Evolutionary conservation across 106 monocot species (phyloP).

Genomic region (Allium cepa): DNA sequence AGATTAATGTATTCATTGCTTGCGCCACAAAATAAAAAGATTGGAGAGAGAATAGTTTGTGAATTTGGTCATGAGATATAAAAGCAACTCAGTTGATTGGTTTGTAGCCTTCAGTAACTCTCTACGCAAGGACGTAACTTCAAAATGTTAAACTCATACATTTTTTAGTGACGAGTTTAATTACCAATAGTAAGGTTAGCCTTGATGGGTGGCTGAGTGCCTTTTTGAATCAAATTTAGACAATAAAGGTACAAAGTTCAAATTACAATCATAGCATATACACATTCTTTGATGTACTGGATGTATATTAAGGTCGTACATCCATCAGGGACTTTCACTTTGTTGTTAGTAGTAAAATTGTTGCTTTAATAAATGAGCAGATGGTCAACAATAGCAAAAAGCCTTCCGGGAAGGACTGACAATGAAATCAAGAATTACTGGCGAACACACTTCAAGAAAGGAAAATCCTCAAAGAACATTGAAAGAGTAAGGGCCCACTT

Average conservation of each 20-base stretch:
- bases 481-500: slow-evolving; percentile 31
- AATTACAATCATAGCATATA: neutral
- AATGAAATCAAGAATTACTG: slow-evolving; percentile 73
- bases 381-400: slow-evolving; percentile 74
- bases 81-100: neutral
- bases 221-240: neutral
- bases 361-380: slow-evolving; percentile 6
- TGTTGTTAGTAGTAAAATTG: neutral
- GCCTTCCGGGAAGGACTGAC: slow-evolving; percentile 54
- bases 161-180: no score
- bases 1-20: no score
- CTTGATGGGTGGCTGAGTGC: neutral
- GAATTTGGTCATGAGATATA: neutral
- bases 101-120: neutral
- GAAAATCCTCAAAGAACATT: slow-evolving; percentile 41
- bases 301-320: neutral
- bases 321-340: neutral
- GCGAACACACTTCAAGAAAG: slow-evolving; percentile 77
- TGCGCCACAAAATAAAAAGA: neutral
- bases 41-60: neutral
- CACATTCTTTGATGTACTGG: neutral
- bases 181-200: no score
- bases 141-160: neutral
- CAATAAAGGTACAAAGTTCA: neutral
- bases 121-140: neutral